These are phyloP conservation scores for Dothidotthia symphoricarpi DNA, from an alignment of 2,329 filamentous ascomycete species.

Conservation along the genomic window DNA sequence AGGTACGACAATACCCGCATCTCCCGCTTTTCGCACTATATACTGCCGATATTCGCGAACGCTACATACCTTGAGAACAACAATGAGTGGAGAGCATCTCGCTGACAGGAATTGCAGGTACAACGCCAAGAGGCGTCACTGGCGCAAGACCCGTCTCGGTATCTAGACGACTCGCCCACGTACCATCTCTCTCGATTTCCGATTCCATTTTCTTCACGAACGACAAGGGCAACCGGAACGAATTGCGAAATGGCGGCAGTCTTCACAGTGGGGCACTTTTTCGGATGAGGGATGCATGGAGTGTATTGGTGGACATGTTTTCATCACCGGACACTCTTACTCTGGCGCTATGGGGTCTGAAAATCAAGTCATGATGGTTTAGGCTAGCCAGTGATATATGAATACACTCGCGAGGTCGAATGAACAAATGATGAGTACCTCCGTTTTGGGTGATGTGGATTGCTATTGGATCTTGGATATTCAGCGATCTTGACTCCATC, in stretches of 20 bases:
- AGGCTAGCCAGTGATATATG: constrained; percentile 40
- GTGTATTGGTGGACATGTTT: constrained; percentile 18
- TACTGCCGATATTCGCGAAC: constrained; percentile 1
- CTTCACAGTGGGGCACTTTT: constrained; percentile 24
- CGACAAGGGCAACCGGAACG: constrained; percentile 34
- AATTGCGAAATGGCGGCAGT: constrained; percentile 29
- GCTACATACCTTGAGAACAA: not conserved
- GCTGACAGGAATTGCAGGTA: constrained; percentile 63
- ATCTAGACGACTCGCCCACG: constrained; percentile 71
- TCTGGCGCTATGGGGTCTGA: constrained; percentile 41
- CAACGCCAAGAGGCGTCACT: constrained; percentile 99
- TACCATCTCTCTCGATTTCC: constrained; percentile 36
- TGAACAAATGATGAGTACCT: constrained; percentile 14
- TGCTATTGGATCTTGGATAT: too few relatives aligned
- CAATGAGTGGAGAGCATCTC: not conserved
- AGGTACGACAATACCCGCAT: constrained; percentile 64
- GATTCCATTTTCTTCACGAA: constrained; percentile 26
- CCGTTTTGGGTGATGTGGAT: constrained; percentile 4
- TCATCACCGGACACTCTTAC: constrained; percentile 31
- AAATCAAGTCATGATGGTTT: constrained; percentile 37
- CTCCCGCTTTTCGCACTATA: constrained; percentile 4
- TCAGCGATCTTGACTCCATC: too few relatives aligned
- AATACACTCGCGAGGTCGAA: constrained; percentile 37
- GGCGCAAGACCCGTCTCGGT: constrained; percentile 99
- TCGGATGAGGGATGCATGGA: constrained; percentile 26